Conservation (phyloP, 2,329 filamentous ascomycete genomes). For the Trichoderma sp. region DNA sequence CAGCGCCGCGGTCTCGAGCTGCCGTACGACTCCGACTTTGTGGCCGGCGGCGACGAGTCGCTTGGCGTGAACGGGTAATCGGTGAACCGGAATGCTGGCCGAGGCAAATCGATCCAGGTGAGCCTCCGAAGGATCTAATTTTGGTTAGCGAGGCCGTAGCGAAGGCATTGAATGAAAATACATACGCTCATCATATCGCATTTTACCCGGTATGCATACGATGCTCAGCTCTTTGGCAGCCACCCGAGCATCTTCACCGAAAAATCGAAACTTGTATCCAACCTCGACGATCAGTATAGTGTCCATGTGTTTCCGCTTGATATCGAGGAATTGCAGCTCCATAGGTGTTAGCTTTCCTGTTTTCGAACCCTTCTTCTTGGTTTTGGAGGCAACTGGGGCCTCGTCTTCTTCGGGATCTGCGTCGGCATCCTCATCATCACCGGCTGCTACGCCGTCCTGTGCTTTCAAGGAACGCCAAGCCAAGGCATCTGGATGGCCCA, state of each 20-base stretch:
- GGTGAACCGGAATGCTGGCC: conserved; percentile 90
- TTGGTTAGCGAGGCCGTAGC: neutral
- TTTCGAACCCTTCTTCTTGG: conserved; percentile 69
- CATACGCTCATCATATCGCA: conserved; percentile 86
- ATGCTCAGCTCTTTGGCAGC: conserved; percentile 92
- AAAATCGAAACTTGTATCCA: conserved; percentile 97
- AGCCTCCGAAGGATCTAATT: conserved; percentile 77
- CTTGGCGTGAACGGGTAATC: conserved; percentile 91
- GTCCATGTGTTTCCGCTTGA: conserved; percentile 89
- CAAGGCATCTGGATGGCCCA: conserved; percentile 83
- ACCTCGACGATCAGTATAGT: conserved; percentile 91
- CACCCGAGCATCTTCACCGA: conserved; percentile 87
- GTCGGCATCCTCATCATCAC: conserved; percentile 58
- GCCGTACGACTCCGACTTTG: conserved; percentile 93
- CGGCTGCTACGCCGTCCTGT: conserved; percentile 55
- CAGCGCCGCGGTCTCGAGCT: conserved; percentile 91
- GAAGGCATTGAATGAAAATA: conserved; percentile 24
- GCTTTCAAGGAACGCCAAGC: conserved; percentile 62
- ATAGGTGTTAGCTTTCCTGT: conserved; percentile 85
- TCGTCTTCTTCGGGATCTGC: conserved; percentile 60
- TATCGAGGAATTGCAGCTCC: conserved; percentile 89
- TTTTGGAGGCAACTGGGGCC: conserved; percentile 48
- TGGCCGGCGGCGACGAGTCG: conserved; percentile 87
- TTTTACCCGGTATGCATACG: conserved; percentile 94
- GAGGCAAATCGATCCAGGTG: conserved; percentile 91